phyloP scores from a whole-genome alignment of 2,329 filamentous ascomycete genomes.

The Dendrostoma leiphaemia region DNA sequence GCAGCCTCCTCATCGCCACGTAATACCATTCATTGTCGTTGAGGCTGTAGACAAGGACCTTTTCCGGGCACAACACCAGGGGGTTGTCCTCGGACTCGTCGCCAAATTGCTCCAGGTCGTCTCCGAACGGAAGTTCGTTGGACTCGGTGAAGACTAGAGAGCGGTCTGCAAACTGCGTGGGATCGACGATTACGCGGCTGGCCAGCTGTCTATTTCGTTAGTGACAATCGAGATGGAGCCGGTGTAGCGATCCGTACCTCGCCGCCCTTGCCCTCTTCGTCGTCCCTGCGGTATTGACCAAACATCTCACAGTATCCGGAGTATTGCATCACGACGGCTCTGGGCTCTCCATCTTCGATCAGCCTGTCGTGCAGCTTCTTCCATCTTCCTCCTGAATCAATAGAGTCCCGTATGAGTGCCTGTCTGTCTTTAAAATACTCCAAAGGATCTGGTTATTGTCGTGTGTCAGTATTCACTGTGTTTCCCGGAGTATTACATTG shows the following conservation, averaged over 20 bases:
- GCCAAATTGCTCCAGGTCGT: neutral
- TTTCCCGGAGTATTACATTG: no score
- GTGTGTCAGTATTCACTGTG: no score
- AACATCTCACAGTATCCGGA: slow-evolving; percentile 1
- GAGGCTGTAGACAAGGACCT: neutral
- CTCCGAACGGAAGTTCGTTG: neutral
- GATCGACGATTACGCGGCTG: neutral
- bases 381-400: neutral
- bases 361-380: neutral
- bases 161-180: neutral
- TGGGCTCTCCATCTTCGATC: neutral
- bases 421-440: neutral
- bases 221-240: neutral
- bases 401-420: neutral
- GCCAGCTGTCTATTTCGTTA: neutral
- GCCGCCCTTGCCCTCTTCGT: neutral
- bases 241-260: neutral
- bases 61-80: neutral
- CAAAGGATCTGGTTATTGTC: no score
- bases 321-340: neutral
- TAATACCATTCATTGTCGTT: neutral
- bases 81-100: neutral
- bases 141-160: neutral
- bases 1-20: neutral
- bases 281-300: neutral